phyloP scores from a whole-genome alignment of 371 early-diverging fungal genomes.

The Haplosporangium sp. region DNA sequence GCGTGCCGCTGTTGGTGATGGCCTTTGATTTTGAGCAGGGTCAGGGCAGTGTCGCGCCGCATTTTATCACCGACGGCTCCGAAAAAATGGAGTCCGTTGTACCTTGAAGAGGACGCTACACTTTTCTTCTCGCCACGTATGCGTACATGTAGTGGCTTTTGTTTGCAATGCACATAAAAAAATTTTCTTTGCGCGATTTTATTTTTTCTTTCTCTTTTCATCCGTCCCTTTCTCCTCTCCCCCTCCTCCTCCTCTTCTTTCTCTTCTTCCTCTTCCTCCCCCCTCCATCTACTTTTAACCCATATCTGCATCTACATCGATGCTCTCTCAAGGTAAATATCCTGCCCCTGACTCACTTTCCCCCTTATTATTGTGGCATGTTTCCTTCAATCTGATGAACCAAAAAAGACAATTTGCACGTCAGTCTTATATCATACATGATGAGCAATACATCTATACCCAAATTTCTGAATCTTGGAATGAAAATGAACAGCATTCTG shows the following conservation, averaged over 20 bases:
- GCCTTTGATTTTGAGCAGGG: constrained; percentile 67
- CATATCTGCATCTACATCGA: background rate
- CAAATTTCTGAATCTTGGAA: constrained; percentile 52
- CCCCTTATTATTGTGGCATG: background rate
- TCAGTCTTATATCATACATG: constrained; percentile 51
- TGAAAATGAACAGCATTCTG: too few species aligned
- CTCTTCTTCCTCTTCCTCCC: background rate
- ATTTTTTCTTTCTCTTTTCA: background rate
- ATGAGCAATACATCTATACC: constrained; percentile 52
- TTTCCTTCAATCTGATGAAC: constrained; percentile 39
- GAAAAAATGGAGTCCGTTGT: constrained; percentile 25
- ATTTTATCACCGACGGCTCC: constrained; percentile 19
- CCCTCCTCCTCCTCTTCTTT: background rate
- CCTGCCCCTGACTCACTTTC: background rate
- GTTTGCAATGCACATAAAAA: background rate
- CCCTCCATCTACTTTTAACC: background rate
- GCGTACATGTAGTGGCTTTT: background rate
- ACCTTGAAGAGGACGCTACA: constrained; percentile 1
- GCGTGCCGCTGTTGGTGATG: constrained; percentile 59
- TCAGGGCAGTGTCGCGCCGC: constrained; percentile 46
- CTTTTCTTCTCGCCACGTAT: background rate
- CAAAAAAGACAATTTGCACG: constrained; percentile 56
- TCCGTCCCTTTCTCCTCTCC: background rate
- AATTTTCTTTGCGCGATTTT: background rate
- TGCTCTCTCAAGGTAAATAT: background rate